phyloP scores from a whole-genome alignment of 257 asterid genomes.

The Solanum tarijense region DNA sequence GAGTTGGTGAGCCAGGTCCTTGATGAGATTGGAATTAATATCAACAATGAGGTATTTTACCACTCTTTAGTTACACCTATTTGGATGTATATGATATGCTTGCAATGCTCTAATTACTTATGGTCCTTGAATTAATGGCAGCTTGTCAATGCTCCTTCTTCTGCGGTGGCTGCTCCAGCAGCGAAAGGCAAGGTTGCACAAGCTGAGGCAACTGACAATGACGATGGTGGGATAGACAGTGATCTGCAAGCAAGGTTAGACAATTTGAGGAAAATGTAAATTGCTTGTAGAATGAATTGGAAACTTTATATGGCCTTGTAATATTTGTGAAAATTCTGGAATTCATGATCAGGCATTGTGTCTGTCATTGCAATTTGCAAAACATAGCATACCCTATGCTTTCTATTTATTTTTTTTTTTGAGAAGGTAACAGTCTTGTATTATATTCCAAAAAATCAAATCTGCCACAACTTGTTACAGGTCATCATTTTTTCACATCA shows the following conservation, averaged over 20 bases:
- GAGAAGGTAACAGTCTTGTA: no score
- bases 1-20: conserved; percentile 94
- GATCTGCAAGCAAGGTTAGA: conserved; percentile 98
- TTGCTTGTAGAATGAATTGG: conserved; percentile 3
- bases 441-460: no score
- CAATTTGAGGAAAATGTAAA: conserved; percentile 85
- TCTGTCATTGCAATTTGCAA: conserved; percentile 3
- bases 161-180: conserved; percentile 82
- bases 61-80: neutral
- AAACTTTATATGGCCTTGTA: conserved; percentile 23
- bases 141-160: conserved; percentile 91
- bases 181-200: conserved; percentile 72
- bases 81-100: neutral
- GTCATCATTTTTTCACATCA: neutral
- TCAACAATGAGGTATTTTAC: conserved; percentile 69
- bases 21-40: conserved; percentile 91
- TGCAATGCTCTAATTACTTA: neutral
- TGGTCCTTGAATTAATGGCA: conserved; percentile 7
- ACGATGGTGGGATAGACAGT: conserved; percentile 81
- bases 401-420: neutral
- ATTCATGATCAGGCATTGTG: conserved; percentile 20
- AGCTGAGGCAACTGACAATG: conserved; percentile 76
- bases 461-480: no score
- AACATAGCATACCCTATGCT: neutral
- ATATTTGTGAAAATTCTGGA: conserved; percentile 17